These are phyloP conservation scores for Picea sitchensis DNA, from an alignment of 75 land plant genomes.

Conservation along the genomic window DNA sequence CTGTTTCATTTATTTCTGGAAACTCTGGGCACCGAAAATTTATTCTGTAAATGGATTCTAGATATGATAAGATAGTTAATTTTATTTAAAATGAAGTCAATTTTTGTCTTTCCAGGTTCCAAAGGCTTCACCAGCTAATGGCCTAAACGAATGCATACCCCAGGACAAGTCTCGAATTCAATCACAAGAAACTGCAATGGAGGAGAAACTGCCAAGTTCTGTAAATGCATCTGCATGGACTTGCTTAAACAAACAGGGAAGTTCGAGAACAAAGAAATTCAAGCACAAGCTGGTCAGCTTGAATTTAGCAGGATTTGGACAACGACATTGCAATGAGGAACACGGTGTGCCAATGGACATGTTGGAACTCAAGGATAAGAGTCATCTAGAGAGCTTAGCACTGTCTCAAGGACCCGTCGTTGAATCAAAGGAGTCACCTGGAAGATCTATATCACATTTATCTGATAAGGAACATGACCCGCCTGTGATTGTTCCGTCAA, in stretches of 20 bases:
- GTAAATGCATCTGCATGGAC: constrained; percentile 4
- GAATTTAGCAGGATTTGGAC: constrained; percentile 4
- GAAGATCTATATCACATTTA: not conserved
- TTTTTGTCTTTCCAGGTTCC: constrained; percentile 3
- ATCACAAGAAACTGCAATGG: constrained; percentile 4
- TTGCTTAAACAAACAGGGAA: constrained; percentile 7
- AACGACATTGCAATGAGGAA: not conserved
- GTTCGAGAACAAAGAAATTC: not conserved
- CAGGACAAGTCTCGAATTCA: not conserved
- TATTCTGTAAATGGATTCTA: not conserved
- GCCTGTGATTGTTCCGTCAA: not conserved
- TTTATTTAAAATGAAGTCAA: not conserved
- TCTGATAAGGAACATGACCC: constrained; percentile 1
- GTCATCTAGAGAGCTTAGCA: not conserved
- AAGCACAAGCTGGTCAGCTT: constrained; percentile 7
- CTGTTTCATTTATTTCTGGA: not conserved
- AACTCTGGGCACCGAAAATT: not conserved
- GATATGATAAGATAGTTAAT: not conserved
- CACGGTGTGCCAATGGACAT: not conserved
- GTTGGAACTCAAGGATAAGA: not conserved
- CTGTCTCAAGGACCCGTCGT: not conserved
- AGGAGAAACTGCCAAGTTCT: not conserved
- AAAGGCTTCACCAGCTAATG: not conserved
- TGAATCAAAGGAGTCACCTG: not conserved
- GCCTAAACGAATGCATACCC: not conserved